phyloP scores from a whole-genome alignment of 176 grass and related monocot species.

The Calamus simplicifolius region DNA sequence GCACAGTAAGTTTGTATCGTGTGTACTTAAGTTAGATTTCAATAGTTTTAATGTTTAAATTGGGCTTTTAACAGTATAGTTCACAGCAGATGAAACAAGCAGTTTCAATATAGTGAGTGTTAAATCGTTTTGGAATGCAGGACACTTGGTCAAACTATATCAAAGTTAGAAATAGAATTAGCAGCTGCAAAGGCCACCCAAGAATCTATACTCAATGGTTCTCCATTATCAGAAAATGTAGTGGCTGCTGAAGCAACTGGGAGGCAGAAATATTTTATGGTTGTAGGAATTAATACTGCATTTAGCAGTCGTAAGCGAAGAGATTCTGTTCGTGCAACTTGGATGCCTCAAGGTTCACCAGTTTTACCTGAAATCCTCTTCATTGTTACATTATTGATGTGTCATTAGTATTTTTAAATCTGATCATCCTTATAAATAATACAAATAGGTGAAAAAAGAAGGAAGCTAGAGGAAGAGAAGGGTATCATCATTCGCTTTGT shows the following conservation, averaged over 20 bases:
- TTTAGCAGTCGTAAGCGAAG: constrained; percentile 84
- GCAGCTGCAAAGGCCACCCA: constrained; percentile 63
- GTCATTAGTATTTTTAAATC: no score
- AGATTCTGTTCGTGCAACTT: constrained; percentile 83
- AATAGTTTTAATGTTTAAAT: background rate
- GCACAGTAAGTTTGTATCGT: constrained; percentile 50
- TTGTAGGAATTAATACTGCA: constrained; percentile 86
- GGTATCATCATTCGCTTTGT: constrained; percentile 83
- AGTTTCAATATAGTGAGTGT: background rate
- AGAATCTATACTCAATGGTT: constrained; percentile 45
- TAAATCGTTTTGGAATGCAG: constrained; percentile 22
- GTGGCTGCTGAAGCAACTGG: constrained; percentile 16
- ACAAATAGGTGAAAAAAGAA: constrained; percentile 54
- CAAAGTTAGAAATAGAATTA: constrained; percentile 71
- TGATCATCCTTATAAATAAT: background rate
- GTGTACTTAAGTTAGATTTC: background rate
- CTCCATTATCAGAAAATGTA: constrained; percentile 25
- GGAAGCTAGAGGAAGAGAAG: constrained; percentile 80
- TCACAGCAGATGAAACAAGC: background rate
- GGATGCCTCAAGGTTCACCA: constrained; percentile 84
- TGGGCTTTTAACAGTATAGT: background rate
- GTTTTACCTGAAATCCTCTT: constrained; percentile 6
- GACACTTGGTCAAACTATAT: constrained; percentile 80
- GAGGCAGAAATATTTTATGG: constrained; percentile 67
- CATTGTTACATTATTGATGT: background rate